A percentile compares a stretch with the other conserved stretches of the same genome.
Evolutionary conservation across 1,139 yeast genomes (phyloP).

Genomic region (Suhomyces chickasaworum): DNA sequence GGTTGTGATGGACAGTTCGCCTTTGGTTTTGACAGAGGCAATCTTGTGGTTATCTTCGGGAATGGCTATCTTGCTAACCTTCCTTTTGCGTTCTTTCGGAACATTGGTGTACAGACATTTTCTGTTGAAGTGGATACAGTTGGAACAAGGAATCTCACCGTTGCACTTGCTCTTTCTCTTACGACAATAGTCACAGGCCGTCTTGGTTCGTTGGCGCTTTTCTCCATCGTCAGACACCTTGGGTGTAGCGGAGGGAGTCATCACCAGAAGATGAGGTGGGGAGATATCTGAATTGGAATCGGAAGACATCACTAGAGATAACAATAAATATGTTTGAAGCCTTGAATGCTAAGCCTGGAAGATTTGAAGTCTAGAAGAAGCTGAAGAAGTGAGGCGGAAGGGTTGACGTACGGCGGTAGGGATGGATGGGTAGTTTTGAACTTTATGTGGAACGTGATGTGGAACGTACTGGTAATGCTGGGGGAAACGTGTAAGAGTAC

Average conservation of each 20-base stretch:
- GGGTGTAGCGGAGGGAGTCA: not conserved
- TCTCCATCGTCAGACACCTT: not conserved
- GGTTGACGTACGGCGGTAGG: no score
- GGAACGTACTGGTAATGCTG: no score
- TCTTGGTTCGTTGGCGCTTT: constrained; percentile 20
- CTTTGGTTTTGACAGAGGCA: not conserved
- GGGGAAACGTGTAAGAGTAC: no score
- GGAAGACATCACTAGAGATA: not conserved
- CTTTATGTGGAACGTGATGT: no score
- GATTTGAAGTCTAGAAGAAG: not conserved
- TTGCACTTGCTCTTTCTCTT: constrained; percentile 30
- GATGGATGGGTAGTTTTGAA: no score
- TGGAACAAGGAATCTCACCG: constrained; percentile 26
- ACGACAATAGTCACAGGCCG: constrained; percentile 30
- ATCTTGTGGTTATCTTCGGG: constrained; percentile 4
- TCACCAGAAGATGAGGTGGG: not conserved
- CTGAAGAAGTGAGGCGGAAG: not conserved
- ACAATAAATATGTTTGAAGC: not conserved
- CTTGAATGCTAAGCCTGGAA: not conserved
- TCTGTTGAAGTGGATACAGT: constrained; percentile 19
- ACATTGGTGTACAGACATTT: constrained; percentile 21
- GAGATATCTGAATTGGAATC: not conserved
- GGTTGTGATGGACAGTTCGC: constrained; percentile 3
- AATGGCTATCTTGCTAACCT: constrained; percentile 13
- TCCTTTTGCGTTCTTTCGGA: constrained; percentile 20